Base-by-base conservation (phyloP, 495 filamentous ascomycete species). In the Lasiosphaeria ovina region DNA sequence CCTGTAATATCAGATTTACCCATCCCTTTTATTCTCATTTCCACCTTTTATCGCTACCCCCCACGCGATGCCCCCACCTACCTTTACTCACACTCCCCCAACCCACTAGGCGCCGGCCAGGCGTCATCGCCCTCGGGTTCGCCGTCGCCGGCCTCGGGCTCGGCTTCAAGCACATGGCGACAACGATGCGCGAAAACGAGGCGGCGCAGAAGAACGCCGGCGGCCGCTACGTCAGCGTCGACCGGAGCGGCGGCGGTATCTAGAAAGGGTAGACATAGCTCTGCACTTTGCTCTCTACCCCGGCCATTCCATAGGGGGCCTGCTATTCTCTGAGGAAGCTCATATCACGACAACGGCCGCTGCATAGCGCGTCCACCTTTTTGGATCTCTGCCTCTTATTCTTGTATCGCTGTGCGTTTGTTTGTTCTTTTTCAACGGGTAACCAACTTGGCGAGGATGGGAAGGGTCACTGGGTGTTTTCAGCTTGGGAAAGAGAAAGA, bases 161-260 rank as follows among this genome's bases (percentile, higher is more conserved):
- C 47, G 66, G 62, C 53, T 69, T 77, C 66, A 69, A 67, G 53
- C 73, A 74, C 66, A 50, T 74, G 35, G 66, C 72, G 4, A 51
- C 58, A n/a, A 65, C 62, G 5, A 54, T 76, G 40, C 61, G 60
- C 24, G 67, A 73, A 44, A 80, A 80, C 70, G 77, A 80, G 66
- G 55, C 55, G 7, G 68, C 69, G 35, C 76, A 78, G 54, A 71
- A 70, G 71, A 69, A 63, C 57, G 64, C 71, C 36, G 57, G 63
- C 31, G 72, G 69, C 35, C 61, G 74, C 36, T 77, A 79, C 59
- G 77, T 80, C 35, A 76, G 70, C 59, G 77, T 79, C 51, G 77
- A 80, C n/a, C 71, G 77, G 35, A 80, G 77, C 59, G 77, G 77
- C 14, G 77, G 77, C 4, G 77, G 77, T 0, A 70, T 80, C 58